Evolutionary conservation across 345 rosid genomes (phyloP), one percentile per base, ranked within the genome.

Genomic region (Salix purpurea): DNA sequence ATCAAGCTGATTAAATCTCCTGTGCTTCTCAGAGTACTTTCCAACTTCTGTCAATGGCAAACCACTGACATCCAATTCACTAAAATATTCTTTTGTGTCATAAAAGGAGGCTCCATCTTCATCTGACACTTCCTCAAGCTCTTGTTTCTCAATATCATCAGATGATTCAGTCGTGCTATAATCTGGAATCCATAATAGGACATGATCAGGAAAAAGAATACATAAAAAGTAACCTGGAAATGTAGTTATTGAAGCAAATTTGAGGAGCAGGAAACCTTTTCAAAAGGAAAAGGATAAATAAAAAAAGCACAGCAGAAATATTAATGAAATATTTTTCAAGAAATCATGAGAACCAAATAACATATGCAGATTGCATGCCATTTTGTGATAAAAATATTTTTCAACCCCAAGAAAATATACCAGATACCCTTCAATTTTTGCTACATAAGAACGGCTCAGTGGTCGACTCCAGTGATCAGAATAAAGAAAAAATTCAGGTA

Each of bases 111-210:
- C 75, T 80, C 90, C 93, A 65, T 92, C 99, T 76, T 91, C 97
- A 74, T 96, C 97, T n/a, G 96, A 92, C 18, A 84, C 89, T 74
- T 89, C 94, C 80, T 91, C 98, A 70, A 88, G 86, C 84, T 94
- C 98, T 86, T 86, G 99, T 70, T 93, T 93, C 87, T 92, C 97
- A 80, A 88, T 82, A 81, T 87, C 99, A 83, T 94, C 99, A 81
- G 98, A 96, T 77, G 99, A 96, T 85, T 91, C 95, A 48, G 98
- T 92, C 19, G 97, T 92, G 87, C 98, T 94, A 89, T 92, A 94
- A 86, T 92, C 98, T 96, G 90, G 79, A 84, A 89, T 82, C 79
- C 83, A 76, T 65, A 80, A 78, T 32, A 80, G 76, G 65, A 74
- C 40, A 42, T 26, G 26, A 26, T n/a, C 24, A 23, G 23, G 73